Conservation (phyloP, 129 eudicot species). For the Silybum marianum region DNA sequence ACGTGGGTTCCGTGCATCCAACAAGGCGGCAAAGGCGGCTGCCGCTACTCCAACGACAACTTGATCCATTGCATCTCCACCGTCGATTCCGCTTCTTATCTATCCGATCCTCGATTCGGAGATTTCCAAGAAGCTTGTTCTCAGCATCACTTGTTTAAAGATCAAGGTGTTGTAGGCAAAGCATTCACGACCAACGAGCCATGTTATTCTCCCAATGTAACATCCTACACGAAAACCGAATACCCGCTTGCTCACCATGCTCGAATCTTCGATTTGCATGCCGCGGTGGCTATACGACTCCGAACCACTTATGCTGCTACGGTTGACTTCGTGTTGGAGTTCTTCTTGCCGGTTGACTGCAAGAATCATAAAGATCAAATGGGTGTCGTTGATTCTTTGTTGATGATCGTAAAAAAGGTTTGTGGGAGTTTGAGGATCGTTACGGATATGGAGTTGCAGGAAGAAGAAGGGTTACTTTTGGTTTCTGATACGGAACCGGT, state of each 20-base stretch:
- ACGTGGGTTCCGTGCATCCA: slow-evolving; percentile 88
- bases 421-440: slow-evolving; percentile 64
- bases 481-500: slow-evolving; percentile 30
- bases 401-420: slow-evolving; percentile 55
- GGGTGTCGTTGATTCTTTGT: slow-evolving; percentile 57
- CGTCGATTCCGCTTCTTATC: slow-evolving; percentile 69
- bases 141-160: slow-evolving; percentile 82
- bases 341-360: slow-evolving; percentile 72
- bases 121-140: slow-evolving; percentile 91
- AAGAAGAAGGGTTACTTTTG: slow-evolving; percentile 41
- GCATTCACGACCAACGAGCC: slow-evolving; percentile 73
- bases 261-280: slow-evolving; percentile 62
- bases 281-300: slow-evolving; percentile 92
- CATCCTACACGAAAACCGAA: slow-evolving; percentile 64
- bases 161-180: slow-evolving; percentile 82
- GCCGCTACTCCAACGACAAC: slow-evolving; percentile 77
- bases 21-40: slow-evolving; percentile 78
- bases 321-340: slow-evolving; percentile 87
- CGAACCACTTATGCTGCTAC: slow-evolving; percentile 54
- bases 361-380: slow-evolving; percentile 56
- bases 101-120: slow-evolving; percentile 44
- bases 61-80: slow-evolving; percentile 63
- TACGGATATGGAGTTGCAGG: slow-evolving; percentile 67
- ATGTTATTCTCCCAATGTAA: slow-evolving; percentile 68
- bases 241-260: slow-evolving; percentile 95